Evolutionary conservation across 352 stramenopile species (phyloP), one percentile per base, ranked within the genome.

Genomic region (Phytophthora sansomeana): DNA sequence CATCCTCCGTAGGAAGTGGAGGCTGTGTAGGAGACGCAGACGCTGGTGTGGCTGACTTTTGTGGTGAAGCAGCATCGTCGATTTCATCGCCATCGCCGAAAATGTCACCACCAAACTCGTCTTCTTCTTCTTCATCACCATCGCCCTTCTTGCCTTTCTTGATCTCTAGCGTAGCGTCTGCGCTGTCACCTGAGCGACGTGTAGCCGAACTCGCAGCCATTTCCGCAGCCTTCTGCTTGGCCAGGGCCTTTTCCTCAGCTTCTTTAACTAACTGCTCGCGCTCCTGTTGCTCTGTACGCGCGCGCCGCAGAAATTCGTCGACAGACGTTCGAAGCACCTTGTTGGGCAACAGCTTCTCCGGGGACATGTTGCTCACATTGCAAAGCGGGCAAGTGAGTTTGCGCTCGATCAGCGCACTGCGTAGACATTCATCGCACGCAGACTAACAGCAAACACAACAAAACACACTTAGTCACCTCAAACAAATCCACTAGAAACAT

Each of bases 61-160:
- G 56, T 6, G 73, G 69, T 17, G 59, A 72, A 35, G 59, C 17
- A 38, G 35, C 28, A 28, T 73, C 36, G 17, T 83, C 75, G 7
- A 81, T 81, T 5, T 92, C 83, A 21, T 92, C 82, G 10, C 61
- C 78, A 11, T 85, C 85, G 6, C 78, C 85, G 50, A 93, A 96
- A 65, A 96, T 91, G 63, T 96, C 87, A 14, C 87, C 87, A 6
- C 87, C 87, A 64, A 96, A 93, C 58, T 93, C 87, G 58, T 96
- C 87, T 58, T 96, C 87, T 63, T 91, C 85, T 4, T 91, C 86
- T 33, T 89, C 87, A 2, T 80, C 81, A 4, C 72, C 80, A 8
- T 84, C 78, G 30, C 76, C 74, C 48, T 94, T 94, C 65, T 90
- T 93, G n/a, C 74, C 73, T 47, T 93, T 93, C 58, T 94, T 96